phyloP scores from a whole-genome alignment of 331 rosid genomes.

The Saraca asoca region DNA sequence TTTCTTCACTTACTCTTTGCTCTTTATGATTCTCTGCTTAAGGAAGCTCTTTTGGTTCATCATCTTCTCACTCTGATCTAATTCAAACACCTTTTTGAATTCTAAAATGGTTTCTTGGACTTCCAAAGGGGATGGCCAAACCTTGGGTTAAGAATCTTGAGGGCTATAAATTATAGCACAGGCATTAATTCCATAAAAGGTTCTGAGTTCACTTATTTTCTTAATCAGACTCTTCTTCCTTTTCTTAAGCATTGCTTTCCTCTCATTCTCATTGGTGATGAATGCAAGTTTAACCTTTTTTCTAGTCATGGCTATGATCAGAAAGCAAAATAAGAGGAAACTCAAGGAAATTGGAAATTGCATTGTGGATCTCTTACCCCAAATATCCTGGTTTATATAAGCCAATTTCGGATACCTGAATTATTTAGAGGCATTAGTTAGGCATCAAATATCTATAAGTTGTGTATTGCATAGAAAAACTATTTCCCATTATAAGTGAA shows the following conservation, averaged over 20 bases:
- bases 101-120: slow-evolving; percentile 21
- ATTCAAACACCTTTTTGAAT: slow-evolving; percentile 46
- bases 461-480: too few relatives aligned
- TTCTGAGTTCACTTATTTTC: slow-evolving; percentile 47
- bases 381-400: too few relatives aligned
- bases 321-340: slow-evolving; percentile 1
- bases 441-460: too few relatives aligned
- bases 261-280: slow-evolving; percentile 42
- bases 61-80: slow-evolving; percentile 54
- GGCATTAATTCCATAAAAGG: slow-evolving; percentile 47
- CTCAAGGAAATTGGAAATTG: neutral
- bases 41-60: slow-evolving; percentile 46
- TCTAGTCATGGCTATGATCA: slow-evolving; percentile 43
- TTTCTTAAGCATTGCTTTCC: slow-evolving; percentile 53
- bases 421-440: too few relatives aligned
- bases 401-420: too few relatives aligned
- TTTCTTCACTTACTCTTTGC: slow-evolving; percentile 45
- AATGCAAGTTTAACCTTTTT: slow-evolving; percentile 56
- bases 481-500: too few relatives aligned
- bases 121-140: slow-evolving; percentile 40
- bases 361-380: neutral
- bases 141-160: slow-evolving; percentile 37
- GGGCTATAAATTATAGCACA: slow-evolving; percentile 55
- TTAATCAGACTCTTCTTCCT: slow-evolving; percentile 50
- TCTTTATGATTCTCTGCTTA: slow-evolving; percentile 41